A percentile compares a stretch with the other conserved stretches of the same genome.
These are phyloP conservation scores for Royoungia palumana DNA, from an alignment of 768 basidiomycete species.

Conservation along the genomic window DNA sequence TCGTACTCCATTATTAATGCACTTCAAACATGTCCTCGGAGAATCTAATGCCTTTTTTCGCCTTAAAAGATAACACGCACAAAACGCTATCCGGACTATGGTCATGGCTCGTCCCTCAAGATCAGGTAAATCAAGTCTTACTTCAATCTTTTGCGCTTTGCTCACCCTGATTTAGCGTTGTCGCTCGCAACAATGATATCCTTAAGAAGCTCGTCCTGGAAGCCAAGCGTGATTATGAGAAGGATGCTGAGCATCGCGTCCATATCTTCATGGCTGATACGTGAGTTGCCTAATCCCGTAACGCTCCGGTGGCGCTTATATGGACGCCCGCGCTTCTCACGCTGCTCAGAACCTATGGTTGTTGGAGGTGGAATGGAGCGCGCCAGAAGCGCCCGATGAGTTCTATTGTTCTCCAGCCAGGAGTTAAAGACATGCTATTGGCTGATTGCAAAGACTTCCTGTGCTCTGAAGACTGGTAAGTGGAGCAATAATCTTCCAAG, in stretches of 20 bases:
- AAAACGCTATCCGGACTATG: constrained; percentile 72
- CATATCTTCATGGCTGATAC: constrained; percentile 88
- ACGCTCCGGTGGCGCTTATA: not conserved
- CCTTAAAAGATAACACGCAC: constrained; percentile 68
- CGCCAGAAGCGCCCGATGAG: constrained; percentile 88
- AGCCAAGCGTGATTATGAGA: constrained; percentile 86
- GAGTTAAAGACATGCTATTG: constrained; percentile 87
- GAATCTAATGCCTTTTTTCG: constrained; percentile 16
- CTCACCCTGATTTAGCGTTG: constrained; percentile 51
- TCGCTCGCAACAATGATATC: constrained; percentile 85
- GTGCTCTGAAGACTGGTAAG: constrained; percentile 80
- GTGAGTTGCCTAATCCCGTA: constrained; percentile 45
- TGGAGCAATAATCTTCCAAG: constrained; percentile 22
- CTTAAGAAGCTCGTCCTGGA: constrained; percentile 83
- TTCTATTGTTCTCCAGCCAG: constrained; percentile 87
- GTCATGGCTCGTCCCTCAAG: constrained; percentile 70
- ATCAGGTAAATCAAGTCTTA: constrained; percentile 54
- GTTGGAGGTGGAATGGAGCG: constrained; percentile 88
- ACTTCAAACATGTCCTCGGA: constrained; percentile 12
- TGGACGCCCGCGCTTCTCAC: constrained; percentile 23
- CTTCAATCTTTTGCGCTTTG: constrained; percentile 14
- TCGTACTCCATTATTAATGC: constrained; percentile 23
- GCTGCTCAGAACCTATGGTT: constrained; percentile 54
- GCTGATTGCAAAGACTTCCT: constrained; percentile 85
- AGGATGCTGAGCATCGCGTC: constrained; percentile 86